Evolutionary conservation across 202 grass and related monocot genomes (phyloP).

Genomic region (Setaria viridis): DNA sequence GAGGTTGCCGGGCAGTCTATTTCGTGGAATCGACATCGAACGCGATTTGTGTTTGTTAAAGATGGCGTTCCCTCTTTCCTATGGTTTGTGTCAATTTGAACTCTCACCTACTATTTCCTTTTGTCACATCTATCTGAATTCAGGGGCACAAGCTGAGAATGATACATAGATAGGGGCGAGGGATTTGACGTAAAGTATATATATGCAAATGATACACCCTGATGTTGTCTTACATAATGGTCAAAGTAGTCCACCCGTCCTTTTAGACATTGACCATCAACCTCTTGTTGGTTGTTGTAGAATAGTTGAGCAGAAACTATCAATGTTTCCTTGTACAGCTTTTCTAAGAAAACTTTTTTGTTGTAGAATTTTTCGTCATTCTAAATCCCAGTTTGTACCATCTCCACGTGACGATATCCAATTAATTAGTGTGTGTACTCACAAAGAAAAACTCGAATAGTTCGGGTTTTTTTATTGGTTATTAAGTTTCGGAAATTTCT

Average conservation of each 20-base stretch:
- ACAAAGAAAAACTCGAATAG: too few relatives aligned
- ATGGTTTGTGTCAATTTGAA: background rate
- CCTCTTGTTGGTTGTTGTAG: background rate
- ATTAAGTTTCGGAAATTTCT: too few relatives aligned
- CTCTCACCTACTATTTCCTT: background rate
- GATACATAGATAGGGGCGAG: background rate
- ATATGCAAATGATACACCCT: background rate
- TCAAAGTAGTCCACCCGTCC: background rate
- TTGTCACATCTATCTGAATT: background rate
- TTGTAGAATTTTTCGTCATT: too few relatives aligned
- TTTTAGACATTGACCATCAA: background rate
- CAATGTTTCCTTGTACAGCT: too few relatives aligned
- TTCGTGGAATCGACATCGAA: constrained; percentile 21
- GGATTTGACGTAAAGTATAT: background rate
- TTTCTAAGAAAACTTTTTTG: too few relatives aligned
- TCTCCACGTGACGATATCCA: too few relatives aligned
- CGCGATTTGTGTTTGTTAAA: background rate
- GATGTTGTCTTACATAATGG: background rate
- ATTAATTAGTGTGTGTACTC: too few relatives aligned
- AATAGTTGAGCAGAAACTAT: background rate
- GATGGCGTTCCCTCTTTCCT: background rate
- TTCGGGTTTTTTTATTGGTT: too few relatives aligned
- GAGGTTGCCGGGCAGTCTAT: constrained; percentile 10
- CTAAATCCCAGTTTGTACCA: too few relatives aligned
- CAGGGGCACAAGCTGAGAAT: background rate